Base-by-base conservation (phyloP, 352 stramenopile species). In the Globisporangium barbulae region DNA sequence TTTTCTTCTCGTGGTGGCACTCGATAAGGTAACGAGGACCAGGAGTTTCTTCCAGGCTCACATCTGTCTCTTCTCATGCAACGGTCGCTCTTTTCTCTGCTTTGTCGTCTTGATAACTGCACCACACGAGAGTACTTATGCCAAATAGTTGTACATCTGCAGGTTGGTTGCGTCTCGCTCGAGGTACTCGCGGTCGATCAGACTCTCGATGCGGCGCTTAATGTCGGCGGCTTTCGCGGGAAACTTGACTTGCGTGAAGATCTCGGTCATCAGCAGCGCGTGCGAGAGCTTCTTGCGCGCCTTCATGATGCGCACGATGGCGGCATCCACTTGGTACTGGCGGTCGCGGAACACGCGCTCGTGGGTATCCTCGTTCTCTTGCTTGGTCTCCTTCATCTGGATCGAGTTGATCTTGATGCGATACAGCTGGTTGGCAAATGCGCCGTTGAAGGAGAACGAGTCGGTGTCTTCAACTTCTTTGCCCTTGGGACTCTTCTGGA, bases 291-390 rank as follows among this genome's bases (percentile, higher is more conserved):
- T 93, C 80, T 99, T 99, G 55, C 97, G 88, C n/a, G 96, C 82
- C 83, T 99, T 99, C 97, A 99, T 99, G 71, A 99, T 98, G 61
- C 97, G 90, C 44, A 99, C 97, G 67, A 99, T 98, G 7, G 95
- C 94, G 21, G 97, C 97, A 70, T 98, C 94, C 21, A 97, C 90
- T 60, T 97, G 89, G 71, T 98, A 98, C 73, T 98, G 89, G 33
- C 93, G 89, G 62, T 98, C 93, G 47, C 94, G 78, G 73, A 97
- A 97, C 30, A 98, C 92, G 19, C 89, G 85, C 69, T 98, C 93
- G 72, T 98, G 87, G 0, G 93, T 98, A 65, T 98, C 90, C 64
- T 95, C 81, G 64, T 97, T 96, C 65, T 98, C 93, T 67, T 97
- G 85, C 65, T 88, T 89, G 12, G 93, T 98, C 71, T 98, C 94